A percentile compares a stretch with the other conserved stretches of the same genome.
These are phyloP conservation scores for Penicillium paxilli DNA, from an alignment of 495 filamentous ascomycete species.

Conservation along the genomic window DNA sequence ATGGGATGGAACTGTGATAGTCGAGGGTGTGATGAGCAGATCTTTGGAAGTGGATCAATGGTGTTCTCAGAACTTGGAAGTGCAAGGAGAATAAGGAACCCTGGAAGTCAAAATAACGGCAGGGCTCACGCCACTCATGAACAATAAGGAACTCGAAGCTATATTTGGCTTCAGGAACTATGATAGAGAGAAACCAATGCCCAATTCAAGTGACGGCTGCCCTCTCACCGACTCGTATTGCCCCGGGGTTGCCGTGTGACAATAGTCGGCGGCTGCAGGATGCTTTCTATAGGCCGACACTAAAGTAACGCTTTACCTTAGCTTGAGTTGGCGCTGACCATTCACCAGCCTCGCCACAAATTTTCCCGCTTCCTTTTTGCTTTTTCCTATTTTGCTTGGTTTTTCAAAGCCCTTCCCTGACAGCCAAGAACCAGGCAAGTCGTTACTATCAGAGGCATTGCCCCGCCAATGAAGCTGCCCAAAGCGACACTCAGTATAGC, in stretches of 20 bases:
- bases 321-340: constrained; percentile 17
- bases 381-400: constrained; percentile 1
- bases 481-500: neutral
- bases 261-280: constrained; percentile 3
- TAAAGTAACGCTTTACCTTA: constrained; percentile 1
- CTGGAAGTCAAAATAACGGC: neutral
- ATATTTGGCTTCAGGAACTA: neutral
- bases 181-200: neutral
- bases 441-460: neutral
- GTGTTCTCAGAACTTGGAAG: neutral
- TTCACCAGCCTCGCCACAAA: constrained; percentile 14
- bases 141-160: neutral
- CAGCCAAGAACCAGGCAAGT: neutral
- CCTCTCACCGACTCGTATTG: neutral
- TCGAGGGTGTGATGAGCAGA: constrained; percentile 7
- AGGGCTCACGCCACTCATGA: neutral
- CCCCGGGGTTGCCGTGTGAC: constrained; percentile 3
- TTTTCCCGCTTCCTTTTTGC: too few species aligned
- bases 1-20: constrained; percentile 4
- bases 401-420: neutral
- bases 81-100: neutral
- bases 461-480: neutral
- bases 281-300: constrained; percentile 1
- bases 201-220: neutral
- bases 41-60: constrained; percentile 8